Base-by-base conservation (phyloP, 2,329 filamentous ascomycete genomes). In the Botryosphaeria dothidea region DNA sequence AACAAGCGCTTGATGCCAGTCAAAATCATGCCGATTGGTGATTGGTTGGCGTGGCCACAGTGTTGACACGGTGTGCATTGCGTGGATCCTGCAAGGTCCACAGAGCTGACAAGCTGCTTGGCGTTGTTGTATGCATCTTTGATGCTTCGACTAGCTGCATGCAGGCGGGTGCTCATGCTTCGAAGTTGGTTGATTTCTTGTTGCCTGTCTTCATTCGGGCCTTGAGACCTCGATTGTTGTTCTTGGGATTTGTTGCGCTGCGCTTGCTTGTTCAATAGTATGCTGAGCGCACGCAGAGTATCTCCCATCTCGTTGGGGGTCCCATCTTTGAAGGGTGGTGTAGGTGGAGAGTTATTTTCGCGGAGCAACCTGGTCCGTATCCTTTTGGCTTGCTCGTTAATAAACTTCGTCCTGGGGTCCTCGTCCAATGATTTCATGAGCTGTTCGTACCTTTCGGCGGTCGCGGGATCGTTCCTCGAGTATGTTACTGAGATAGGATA, bases 51-150 rank as follows among this genome's bases (percentile, higher is more conserved):
- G 15, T 60, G 31, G 21, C 52, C 19, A 29, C 29, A 41, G 49
- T 29, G 19, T 15, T n/a, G 11, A 34, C 51, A 48, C 7, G 29
- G 34, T 23, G 38, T 43, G 34, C 31, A 29, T n/a, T n/a, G n/a
- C 27, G 36, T 25, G 4, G n/a, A 8, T 19, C 23, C 19, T 17
- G 52, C 31, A 11, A 41, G 29, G 8, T 81, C 79, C 41, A 82
- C 74, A 43, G 70, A 71, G 45, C 78, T 72, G 67, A 80, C 79
- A 4, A 82, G 74, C 15, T 79, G 71, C 31, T 73, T 74, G 54
- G 83, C 74, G 17, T 80, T 80, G 13, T 77, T 73, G 61, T 75
- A 79, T 4, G 76, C 78, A 61, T 83, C 80, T 64, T 79, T 77
- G 41, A 83, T 76, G 61, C 74, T 80, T 3, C 75, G 78, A 6